A percentile compares a stretch with the other conserved stretches of the same genome.
These are phyloP conservation scores for Aureobasidium musti DNA, from an alignment of 2,329 filamentous ascomycete species.

Conservation along the genomic window DNA sequence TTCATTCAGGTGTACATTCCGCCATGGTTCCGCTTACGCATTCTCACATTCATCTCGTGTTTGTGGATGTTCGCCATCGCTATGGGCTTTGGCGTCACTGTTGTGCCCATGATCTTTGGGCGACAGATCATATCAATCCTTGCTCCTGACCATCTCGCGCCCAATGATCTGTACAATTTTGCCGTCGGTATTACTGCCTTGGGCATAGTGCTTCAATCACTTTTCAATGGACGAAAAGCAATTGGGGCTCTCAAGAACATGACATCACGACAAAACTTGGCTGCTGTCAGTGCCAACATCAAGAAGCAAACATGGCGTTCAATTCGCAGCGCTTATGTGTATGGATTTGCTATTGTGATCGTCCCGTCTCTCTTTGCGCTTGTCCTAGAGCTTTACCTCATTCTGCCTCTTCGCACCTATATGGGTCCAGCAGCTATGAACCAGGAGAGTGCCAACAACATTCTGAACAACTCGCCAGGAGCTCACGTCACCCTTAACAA, in stretches of 20 bases:
- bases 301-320: slow-evolving; percentile 40
- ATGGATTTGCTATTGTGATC: slow-evolving; percentile 71
- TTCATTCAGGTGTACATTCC: slow-evolving; percentile 68
- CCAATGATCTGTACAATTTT: slow-evolving; percentile 97
- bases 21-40: slow-evolving; percentile 76
- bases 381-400: slow-evolving; percentile 82
- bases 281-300: slow-evolving; percentile 34
- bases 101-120: slow-evolving; percentile 83
- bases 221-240: slow-evolving; percentile 33
- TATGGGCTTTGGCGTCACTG: slow-evolving; percentile 81
- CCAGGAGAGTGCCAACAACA: background rate
- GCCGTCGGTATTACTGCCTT: slow-evolving; percentile 84
- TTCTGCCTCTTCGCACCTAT: slow-evolving; percentile 84
- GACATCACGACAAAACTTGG: slow-evolving; percentile 33
- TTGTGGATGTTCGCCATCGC: slow-evolving; percentile 93
- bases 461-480: slow-evolving; percentile 31
- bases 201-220: slow-evolving; percentile 65
- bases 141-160: slow-evolving; percentile 69
- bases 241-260: slow-evolving; percentile 31
- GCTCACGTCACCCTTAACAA: slow-evolving; percentile 20
- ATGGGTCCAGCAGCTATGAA: slow-evolving; percentile 43
- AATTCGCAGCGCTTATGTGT: slow-evolving; percentile 70
- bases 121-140: slow-evolving; percentile 72
- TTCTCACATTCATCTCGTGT: slow-evolving; percentile 81
- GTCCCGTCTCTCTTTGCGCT: slow-evolving; percentile 79